Percentiles rank a stretch among this genome's conserved stretches.
Conservation (phyloP, 2,329 filamentous ascomycete species). For the Paecilomyces formosus region DNA sequence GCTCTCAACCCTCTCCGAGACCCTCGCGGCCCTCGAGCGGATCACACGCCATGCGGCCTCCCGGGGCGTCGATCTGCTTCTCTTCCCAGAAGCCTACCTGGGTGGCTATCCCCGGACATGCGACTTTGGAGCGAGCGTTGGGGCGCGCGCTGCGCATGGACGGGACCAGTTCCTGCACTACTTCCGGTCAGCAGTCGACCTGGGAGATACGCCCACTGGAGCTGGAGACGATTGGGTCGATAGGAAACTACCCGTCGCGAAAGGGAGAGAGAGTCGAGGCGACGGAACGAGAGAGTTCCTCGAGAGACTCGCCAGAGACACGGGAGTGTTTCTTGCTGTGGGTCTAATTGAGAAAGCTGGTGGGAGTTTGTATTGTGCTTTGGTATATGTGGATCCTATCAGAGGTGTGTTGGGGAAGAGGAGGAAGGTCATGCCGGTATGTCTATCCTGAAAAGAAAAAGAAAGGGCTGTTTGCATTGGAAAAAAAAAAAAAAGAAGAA, state of each 20-base stretch:
- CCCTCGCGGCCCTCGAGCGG: constrained; percentile 57
- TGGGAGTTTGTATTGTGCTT: constrained; percentile 77
- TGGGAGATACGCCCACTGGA: constrained; percentile 69
- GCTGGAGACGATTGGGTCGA: constrained; percentile 67
- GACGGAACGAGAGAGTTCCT: constrained; percentile 75
- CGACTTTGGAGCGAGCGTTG: constrained; percentile 67
- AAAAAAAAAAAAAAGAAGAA: no score
- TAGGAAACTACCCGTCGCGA: constrained; percentile 48
- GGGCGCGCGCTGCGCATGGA: constrained; percentile 59
- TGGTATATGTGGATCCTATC: constrained; percentile 71
- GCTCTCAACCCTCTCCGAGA: constrained; percentile 40
- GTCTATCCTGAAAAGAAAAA: constrained; percentile 14
- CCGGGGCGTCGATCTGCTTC: constrained; percentile 58
- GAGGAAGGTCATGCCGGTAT: constrained; percentile 81
- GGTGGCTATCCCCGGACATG: constrained; percentile 84
- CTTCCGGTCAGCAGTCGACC: constrained; percentile 69
- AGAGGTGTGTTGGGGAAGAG: constrained; percentile 73
- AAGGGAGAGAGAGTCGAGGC: constrained; percentile 49
- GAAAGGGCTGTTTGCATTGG: no score
- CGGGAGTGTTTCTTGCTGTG: constrained; percentile 73
- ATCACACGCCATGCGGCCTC: constrained; percentile 59
- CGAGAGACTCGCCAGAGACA: constrained; percentile 67
- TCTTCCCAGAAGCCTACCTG: constrained; percentile 88
- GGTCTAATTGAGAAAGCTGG: constrained; percentile 74
- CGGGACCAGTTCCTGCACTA: constrained; percentile 78